phyloP scores from a whole-genome alignment of 2,329 filamentous ascomycete genomes.

The Diaporthe caulivora region DNA sequence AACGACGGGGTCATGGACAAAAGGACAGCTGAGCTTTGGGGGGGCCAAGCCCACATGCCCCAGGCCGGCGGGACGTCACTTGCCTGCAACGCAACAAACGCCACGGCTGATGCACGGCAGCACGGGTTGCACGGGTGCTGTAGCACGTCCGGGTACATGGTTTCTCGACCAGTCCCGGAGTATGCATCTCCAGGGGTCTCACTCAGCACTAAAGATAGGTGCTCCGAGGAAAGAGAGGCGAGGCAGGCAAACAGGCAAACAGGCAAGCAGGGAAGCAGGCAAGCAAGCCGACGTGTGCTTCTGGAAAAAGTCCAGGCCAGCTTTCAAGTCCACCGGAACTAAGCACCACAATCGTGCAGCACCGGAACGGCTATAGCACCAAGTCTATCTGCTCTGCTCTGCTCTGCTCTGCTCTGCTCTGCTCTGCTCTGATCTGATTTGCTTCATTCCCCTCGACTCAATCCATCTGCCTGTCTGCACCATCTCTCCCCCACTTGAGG shows the following conservation, averaged over 20 bases:
- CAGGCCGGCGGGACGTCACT: constrained; percentile 1
- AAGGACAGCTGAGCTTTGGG: constrained; percentile 30
- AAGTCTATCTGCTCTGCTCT: not conserved
- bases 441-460: constrained; percentile 15
- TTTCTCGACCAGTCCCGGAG: not conserved
- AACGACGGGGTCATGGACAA: constrained; percentile 16
- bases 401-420: no score
- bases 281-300: constrained; percentile 6
- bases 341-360: not conserved
- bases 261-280: not conserved
- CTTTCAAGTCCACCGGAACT: constrained; percentile 26
- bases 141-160: constrained; percentile 21
- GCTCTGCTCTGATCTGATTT: not conserved
- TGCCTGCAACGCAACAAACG: constrained; percentile 4
- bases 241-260: no score
- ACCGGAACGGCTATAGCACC: constrained; percentile 1
- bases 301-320: constrained; percentile 36
- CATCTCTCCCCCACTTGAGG: constrained; percentile 5
- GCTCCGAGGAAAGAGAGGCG: constrained; percentile 9
- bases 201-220: constrained; percentile 28
- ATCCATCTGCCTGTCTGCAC: constrained; percentile 15
- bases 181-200: constrained; percentile 27
- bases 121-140: not conserved
- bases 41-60: not conserved
- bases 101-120: not conserved